phyloP scores from a whole-genome alignment of 768 basidiomycete genomes.

The Serpula lacrymans region DNA sequence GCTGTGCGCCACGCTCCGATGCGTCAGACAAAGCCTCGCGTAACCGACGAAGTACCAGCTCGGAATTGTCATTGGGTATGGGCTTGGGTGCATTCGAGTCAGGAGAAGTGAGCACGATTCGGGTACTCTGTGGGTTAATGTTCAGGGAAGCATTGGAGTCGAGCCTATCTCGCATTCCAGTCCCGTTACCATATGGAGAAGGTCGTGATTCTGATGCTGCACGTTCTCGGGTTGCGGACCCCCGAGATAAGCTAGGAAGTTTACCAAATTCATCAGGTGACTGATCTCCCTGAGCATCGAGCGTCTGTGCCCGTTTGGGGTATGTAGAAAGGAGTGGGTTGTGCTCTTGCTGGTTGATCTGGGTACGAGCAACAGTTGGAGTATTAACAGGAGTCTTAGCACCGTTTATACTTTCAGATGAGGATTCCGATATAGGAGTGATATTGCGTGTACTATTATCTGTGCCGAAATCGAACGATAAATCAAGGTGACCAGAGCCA shows the following conservation, averaged over 20 bases:
- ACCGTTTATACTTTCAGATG: no score
- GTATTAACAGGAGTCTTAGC: no score
- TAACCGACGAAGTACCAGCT: slow-evolving; percentile 47
- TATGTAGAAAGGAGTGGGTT: no score
- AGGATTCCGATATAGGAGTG: no score
- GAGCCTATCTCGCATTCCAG: slow-evolving; percentile 17
- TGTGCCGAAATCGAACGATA: no score
- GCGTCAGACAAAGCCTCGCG: slow-evolving; percentile 63
- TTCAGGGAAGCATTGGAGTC: slow-evolving; percentile 23
- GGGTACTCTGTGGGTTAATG: slow-evolving; percentile 21
- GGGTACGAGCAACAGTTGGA: no score
- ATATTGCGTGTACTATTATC: no score
- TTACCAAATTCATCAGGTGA: no score
- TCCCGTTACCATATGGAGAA: slow-evolving; percentile 5
- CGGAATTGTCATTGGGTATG: slow-evolving; percentile 33
- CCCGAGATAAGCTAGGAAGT: slow-evolving; percentile 10
- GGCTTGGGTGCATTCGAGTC: slow-evolving; percentile 25
- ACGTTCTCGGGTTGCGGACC: slow-evolving; percentile 16
- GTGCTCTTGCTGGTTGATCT: no score
- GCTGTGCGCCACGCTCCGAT: slow-evolving; percentile 52
- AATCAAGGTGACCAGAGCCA: no score
- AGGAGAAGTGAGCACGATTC: slow-evolving; percentile 46
- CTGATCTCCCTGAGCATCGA: no score
- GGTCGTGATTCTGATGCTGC: slow-evolving; percentile 33
- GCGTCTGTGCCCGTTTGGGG: no score